These are phyloP conservation scores for Rhodotorula sp. DNA, from an alignment of 1,284 basidiomycete species.

Conservation along the genomic window DNA sequence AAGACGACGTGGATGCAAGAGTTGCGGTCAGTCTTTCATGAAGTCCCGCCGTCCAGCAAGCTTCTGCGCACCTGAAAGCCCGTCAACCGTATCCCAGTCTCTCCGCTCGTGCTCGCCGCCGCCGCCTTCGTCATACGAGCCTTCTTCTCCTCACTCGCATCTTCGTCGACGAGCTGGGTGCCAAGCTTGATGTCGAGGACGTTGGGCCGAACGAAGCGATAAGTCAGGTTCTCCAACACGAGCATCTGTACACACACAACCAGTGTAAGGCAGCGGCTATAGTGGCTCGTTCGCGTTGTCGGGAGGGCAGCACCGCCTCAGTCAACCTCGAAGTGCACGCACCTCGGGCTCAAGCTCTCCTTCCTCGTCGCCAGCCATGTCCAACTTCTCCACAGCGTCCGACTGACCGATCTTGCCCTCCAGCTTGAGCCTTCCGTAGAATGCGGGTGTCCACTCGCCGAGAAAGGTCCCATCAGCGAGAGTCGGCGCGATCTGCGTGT, in stretches of 20 bases:
- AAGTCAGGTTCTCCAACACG: slow-evolving; percentile 79
- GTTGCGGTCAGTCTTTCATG: too few relatives aligned
- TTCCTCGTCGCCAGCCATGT: slow-evolving; percentile 55
- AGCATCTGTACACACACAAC: slow-evolving; percentile 58
- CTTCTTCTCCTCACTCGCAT: slow-evolving; percentile 68
- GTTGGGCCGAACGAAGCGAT: slow-evolving; percentile 73
- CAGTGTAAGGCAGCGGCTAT: neutral
- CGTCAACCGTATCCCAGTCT: slow-evolving; percentile 77
- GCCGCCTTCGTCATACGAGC: slow-evolving; percentile 73
- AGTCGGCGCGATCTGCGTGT: slow-evolving; percentile 60
- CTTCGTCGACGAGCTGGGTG: slow-evolving; percentile 71
- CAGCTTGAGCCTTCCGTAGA: slow-evolving; percentile 70
- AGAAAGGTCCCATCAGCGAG: slow-evolving; percentile 49
- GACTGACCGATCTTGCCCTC: slow-evolving; percentile 59
- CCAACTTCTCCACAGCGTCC: slow-evolving; percentile 39
- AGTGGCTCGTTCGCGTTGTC: neutral
- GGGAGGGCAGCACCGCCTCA: neutral
- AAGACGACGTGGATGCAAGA: too few relatives aligned
- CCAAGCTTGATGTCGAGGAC: slow-evolving; percentile 91
- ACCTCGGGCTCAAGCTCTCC: slow-evolving; percentile 34
- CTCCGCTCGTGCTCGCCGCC: slow-evolving; percentile 62
- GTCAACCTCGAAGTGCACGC: slow-evolving; percentile 42
- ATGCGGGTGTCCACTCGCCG: slow-evolving; percentile 57
- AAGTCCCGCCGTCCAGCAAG: too few relatives aligned
- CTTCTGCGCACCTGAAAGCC: slow-evolving; percentile 71